phyloP scores from a whole-genome alignment of 2,329 filamentous ascomycete genomes.

The Tolypocladium sp. region DNA sequence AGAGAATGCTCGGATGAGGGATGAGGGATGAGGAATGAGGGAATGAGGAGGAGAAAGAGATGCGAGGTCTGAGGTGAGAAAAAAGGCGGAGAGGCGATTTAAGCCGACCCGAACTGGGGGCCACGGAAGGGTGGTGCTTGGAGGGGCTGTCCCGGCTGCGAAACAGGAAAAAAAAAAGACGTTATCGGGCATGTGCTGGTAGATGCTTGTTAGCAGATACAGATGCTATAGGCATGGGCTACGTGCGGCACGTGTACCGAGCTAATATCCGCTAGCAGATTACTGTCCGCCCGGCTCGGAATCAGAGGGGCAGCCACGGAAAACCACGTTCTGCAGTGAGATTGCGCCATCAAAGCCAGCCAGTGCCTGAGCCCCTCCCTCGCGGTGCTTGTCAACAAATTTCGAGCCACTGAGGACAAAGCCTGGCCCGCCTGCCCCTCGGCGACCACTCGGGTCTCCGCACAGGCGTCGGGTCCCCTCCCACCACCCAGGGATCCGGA shows the following conservation, averaged over 20 bases:
- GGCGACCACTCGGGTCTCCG: background rate
- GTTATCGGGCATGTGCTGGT: background rate
- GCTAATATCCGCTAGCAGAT: background rate
- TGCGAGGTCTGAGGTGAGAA: constrained; percentile 1
- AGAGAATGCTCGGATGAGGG: background rate
- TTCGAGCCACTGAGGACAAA: background rate
- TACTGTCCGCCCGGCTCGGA: background rate
- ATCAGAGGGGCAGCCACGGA: background rate
- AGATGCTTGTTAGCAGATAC: accelerated
- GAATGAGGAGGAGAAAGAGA: constrained; percentile 1
- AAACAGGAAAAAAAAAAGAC: background rate
- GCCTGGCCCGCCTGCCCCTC: too few relatives aligned
- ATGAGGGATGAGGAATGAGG: background rate
- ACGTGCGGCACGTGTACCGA: background rate
- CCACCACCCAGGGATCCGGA: too few relatives aligned
- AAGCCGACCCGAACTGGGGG: constrained; percentile 3
- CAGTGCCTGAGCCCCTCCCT: background rate
- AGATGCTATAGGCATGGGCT: too few relatives aligned
- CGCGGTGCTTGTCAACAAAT: background rate
- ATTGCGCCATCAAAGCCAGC: constrained; percentile 1
- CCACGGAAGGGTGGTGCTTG: constrained; percentile 1
- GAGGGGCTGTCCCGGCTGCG: constrained; percentile 1
- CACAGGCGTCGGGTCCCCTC: background rate
- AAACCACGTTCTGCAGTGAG: constrained; percentile 1
- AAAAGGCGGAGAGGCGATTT: constrained; percentile 7